Base-by-base conservation (phyloP, 192 early-diverging fungal species). In the Obelidium mucronatum region DNA sequence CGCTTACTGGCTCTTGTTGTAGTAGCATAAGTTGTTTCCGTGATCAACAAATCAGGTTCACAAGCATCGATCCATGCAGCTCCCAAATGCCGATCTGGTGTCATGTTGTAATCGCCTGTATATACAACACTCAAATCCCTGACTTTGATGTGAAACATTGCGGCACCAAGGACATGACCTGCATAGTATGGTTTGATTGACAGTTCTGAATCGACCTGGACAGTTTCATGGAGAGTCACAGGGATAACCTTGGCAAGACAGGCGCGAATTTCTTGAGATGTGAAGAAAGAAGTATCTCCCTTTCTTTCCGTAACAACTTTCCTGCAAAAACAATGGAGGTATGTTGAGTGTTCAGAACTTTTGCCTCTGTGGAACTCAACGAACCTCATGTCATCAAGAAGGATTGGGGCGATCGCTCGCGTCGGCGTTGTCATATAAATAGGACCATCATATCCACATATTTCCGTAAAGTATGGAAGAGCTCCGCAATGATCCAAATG, bases 401-500 rank as follows among this genome's bases (percentile, higher is more conserved):
- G 78, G 54, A 98, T 93, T 13, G 96, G 95, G 67, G 91, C 92
- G 55, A 99, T 97, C n/a, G 96, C 94, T 71, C 93, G 93, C 22
- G 97, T 99, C n/a, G 66, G 66, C 6, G 55, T 58, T 13, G 66
- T 96, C 97, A 99, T 99, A 85, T 94, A 97, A 19, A 99, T 94
- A 3, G 96, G 96, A 5, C 97, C 97, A 62, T 93, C 89, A 80
- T 96, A 99, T 1, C 96, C 96, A 81, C 90, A 91, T 81, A 93
- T 91, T 81, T 99, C 96, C 15, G 95, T 98, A 75, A 99, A 97
- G 78, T 93, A 93, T 0, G 97, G 96, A 17, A 99, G 81, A 0
- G 96, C 95, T 4, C 97, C 97, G 79, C 97, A 98, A 83, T 99
- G 97, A 87, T 99, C 97, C 17, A 99, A 88, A 75, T 99, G 97